Percentiles rank a stretch among this genome's conserved stretches.
Conservation (phyloP, 305 asterid genomes). For the Fraxinus latifolia region DNA sequence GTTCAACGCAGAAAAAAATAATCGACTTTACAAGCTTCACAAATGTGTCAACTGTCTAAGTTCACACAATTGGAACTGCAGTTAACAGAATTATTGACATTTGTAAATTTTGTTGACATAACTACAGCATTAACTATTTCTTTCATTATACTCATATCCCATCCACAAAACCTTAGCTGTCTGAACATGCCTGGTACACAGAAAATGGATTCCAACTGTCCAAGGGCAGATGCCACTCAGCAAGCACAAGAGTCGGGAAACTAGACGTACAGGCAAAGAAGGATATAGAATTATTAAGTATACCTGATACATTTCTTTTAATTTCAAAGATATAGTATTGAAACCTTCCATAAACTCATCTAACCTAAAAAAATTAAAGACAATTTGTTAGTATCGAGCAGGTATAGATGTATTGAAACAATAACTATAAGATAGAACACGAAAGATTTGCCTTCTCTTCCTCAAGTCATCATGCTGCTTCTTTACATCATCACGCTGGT, state of each 20-base stretch:
- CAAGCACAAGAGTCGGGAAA: conserved; percentile 2
- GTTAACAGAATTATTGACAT: background rate
- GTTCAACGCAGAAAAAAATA: background rate
- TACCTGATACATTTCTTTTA: conserved; percentile 99
- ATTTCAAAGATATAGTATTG: conserved; percentile 81
- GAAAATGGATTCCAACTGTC: background rate
- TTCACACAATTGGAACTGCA: background rate
- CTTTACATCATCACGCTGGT: conserved; percentile 79
- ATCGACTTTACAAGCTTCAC: background rate
- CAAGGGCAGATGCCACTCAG: background rate
- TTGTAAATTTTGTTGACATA: background rate
- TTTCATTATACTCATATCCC: background rate
- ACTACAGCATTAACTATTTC: background rate
- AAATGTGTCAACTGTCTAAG: background rate
- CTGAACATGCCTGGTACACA: conserved; percentile 1
- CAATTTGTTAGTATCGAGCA: background rate
- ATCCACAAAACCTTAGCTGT: background rate
- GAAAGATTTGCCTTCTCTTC: conserved; percentile 58
- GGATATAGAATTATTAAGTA: background rate
- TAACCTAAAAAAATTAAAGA: conserved; percentile 48
- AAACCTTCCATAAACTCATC: conserved; percentile 97
- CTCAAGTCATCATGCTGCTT: conserved; percentile 92
- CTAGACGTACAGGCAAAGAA: background rate
- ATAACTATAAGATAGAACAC: background rate
- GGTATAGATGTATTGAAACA: background rate